These are phyloP conservation scores for Emergomyces africanus DNA, from an alignment of 2,329 filamentous ascomycete species.

Conservation along the genomic window DNA sequence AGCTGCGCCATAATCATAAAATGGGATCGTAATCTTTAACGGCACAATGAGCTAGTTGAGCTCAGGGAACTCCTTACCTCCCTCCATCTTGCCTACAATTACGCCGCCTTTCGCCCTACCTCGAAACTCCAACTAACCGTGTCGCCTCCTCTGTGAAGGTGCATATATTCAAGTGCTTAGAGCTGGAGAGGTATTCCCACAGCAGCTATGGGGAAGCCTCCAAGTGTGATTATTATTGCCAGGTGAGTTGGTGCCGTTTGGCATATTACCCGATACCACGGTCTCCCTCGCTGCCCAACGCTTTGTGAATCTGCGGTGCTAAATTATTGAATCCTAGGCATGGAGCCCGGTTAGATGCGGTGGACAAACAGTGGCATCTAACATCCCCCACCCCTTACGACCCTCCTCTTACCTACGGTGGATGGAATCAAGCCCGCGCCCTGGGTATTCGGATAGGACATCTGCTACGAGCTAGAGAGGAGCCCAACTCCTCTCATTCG, in stretches of 20 bases:
- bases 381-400: constrained; percentile 91
- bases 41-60: constrained; percentile 1
- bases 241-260: constrained; percentile 20
- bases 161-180: neutral
- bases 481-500: neutral
- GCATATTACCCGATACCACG: neutral
- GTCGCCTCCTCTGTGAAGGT: neutral
- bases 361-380: constrained; percentile 90
- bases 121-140: neutral
- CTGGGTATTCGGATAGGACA: constrained; percentile 74
- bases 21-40: neutral
- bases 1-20: neutral
- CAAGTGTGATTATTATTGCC: constrained; percentile 31
- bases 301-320: neutral
- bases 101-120: neutral
- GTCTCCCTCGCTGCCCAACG: neutral
- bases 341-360: constrained; percentile 83
- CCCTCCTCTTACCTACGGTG: constrained; percentile 84
- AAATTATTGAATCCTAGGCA: constrained; percentile 49
- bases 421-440: constrained; percentile 75
- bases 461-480: constrained; percentile 44
- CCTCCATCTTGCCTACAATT: neutral
- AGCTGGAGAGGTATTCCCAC: neutral
- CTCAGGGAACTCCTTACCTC: neutral
- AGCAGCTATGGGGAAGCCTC: constrained; percentile 24